Base-by-base conservation (phyloP, 2,329 filamentous ascomycete genomes). In the Dothideomycetidae sp. region DNA sequence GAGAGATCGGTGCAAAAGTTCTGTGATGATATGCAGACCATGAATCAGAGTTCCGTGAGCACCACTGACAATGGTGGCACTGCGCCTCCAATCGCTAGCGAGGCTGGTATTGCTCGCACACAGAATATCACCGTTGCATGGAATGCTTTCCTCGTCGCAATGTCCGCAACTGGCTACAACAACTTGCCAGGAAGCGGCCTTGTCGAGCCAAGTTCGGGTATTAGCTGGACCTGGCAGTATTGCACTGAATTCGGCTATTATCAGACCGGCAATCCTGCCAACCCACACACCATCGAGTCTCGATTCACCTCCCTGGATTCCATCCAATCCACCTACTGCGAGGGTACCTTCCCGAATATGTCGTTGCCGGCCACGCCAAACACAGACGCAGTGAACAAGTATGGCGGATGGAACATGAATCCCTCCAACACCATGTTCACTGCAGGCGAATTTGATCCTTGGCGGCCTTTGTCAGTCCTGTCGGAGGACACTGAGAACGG, bases 241-340 rank as follows among this genome's bases (percentile, higher is more conserved):
- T 47, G 45, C 38, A 43, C 43, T 4, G 46, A 47, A 32, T 44
- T 43, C 13, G 45, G 45, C n/a, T 42, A 44, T 31, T 46, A 44
- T 29, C 45, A 46, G 18, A 31, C 30, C 13, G 44, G 42, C n/a
- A 44, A 47, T 33, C 38, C 42, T 4, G 31, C 36, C 3, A 44
- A 47, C 26, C 42, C 43, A 10, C 41, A 43, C 29, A 47, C 44
- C 2, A 43, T 47, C 33, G 29, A 44, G 19, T 43, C 42, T 21
- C 32, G 29, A 13, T 38, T 45, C 32, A 37, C 42, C 18, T 39
- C 36, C 5, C 28, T 41, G 28, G 33, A 42, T 3, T 28, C 33
- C 29, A 39, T 44, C 16, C 45, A 43, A 14, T 16, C 35, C 26
- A 23, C 18, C 1, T n/a, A n/a, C n/a, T 48, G 46, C 30, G 33